phyloP scores from a whole-genome alignment of 164 flowering plant species.

The Piper longum region DNA sequence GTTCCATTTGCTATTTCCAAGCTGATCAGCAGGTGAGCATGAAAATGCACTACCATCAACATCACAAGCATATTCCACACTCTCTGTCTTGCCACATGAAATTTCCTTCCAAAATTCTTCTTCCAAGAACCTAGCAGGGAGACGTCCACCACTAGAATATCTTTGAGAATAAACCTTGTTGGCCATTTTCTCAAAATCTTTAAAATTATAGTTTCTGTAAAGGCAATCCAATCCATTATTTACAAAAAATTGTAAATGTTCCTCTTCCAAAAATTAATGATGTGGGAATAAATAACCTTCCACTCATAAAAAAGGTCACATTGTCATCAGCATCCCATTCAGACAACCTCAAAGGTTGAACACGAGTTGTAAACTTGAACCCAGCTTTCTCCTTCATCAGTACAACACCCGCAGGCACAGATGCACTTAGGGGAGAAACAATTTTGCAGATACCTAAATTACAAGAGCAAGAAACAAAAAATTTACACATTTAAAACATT shows the following conservation, averaged over 20 bases:
- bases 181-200: conserved; percentile 97
- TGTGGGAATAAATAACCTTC: too few species aligned
- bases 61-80: conserved; percentile 99
- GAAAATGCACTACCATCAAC: conserved; percentile 99
- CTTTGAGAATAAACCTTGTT: conserved; percentile 92
- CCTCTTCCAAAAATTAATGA: too few species aligned
- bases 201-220: conserved; percentile 80
- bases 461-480: neutral
- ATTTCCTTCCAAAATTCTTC: conserved; percentile 96
- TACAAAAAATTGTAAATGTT: conserved; percentile 88
- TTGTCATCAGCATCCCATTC: conserved; percentile 88
- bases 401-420: conserved; percentile 92
- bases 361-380: conserved; percentile 91
- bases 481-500: neutral
- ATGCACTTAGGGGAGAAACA: conserved; percentile 78
- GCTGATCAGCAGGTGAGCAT: conserved; percentile 63
- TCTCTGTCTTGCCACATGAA: conserved; percentile 77
- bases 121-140: conserved; percentile 77
- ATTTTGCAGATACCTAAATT: conserved; percentile 90
- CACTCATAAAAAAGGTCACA: too few species aligned
- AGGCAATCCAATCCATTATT: conserved; percentile 62
- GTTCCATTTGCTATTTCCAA: conserved; percentile 97
- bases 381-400: conserved; percentile 81
- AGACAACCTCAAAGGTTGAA: conserved; percentile 90
- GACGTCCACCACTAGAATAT: conserved; percentile 78